These are phyloP conservation scores for Vachellia pachyceras DNA, from an alignment of 306 rosid species.

Conservation along the genomic window DNA sequence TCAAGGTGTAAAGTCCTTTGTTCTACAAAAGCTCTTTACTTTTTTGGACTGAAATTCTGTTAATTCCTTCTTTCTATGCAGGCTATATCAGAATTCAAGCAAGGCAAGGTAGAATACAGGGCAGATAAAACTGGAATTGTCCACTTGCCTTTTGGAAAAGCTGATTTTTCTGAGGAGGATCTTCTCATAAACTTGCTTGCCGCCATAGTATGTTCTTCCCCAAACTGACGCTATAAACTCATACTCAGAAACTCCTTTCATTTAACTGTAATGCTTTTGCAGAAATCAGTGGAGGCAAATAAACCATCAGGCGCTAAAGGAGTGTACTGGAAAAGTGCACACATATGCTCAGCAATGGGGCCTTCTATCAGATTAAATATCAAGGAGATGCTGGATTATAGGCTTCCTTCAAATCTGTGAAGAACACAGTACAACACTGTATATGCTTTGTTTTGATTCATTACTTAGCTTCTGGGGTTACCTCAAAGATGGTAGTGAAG, in stretches of 20 bases:
- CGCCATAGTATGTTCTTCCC: constrained; percentile 69
- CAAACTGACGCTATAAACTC: constrained; percentile 7
- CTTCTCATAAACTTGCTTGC: constrained; percentile 82
- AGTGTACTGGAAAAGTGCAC: constrained; percentile 96
- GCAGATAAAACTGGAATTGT: constrained; percentile 99
- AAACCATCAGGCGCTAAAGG: constrained; percentile 97
- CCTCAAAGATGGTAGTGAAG: constrained; percentile 58
- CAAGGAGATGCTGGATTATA: constrained; percentile 90
- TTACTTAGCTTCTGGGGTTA: constrained; percentile 43
- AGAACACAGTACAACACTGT: constrained; percentile 49
- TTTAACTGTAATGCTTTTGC: constrained; percentile 33
- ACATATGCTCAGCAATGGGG: constrained; percentile 96
- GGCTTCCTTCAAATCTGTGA: constrained; percentile 60
- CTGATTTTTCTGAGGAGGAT: constrained; percentile 85
- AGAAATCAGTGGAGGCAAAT: constrained; percentile 92
- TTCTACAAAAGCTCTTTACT: not conserved
- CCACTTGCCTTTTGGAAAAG: constrained; percentile 92
- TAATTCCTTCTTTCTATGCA: constrained; percentile 40
- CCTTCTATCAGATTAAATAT: constrained; percentile 86
- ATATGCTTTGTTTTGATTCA: constrained; percentile 53
- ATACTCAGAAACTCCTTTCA: not conserved
- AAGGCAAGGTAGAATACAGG: constrained; percentile 94
- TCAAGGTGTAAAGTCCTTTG: not conserved
- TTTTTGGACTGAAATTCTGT: not conserved
- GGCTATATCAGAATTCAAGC: constrained; percentile 98